phyloP scores from a whole-genome alignment of 768 basidiomycete species.

The Macrolepiota albuminosa region DNA sequence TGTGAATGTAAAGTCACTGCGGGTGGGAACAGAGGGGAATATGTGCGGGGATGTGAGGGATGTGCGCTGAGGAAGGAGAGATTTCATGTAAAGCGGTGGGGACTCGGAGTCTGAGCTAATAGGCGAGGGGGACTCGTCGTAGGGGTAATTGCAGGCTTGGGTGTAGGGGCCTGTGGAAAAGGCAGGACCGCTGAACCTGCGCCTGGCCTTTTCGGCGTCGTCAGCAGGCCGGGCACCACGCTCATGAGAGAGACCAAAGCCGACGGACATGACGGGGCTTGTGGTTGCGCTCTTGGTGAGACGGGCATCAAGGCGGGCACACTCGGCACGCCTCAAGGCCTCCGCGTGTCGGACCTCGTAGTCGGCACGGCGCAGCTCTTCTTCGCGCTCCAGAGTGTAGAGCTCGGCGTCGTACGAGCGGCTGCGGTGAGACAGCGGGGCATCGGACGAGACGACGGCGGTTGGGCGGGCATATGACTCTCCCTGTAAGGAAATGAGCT shows the following conservation, averaged over 20 bases:
- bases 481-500: constrained; percentile 23
- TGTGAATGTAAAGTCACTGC: constrained; percentile 41
- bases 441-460: constrained; percentile 40
- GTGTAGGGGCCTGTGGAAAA: constrained; percentile 27
- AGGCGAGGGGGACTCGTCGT: constrained; percentile 64
- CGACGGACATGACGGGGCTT: constrained; percentile 44
- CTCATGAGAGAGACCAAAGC: constrained; percentile 33
- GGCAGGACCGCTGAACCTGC: constrained; percentile 52
- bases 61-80: constrained; percentile 20
- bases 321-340: constrained; percentile 65
- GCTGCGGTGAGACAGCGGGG: constrained; percentile 35
- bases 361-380: constrained; percentile 80
- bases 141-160: constrained; percentile 36
- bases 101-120: constrained; percentile 63
- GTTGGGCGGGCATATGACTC: constrained; percentile 59
- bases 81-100: constrained; percentile 30
- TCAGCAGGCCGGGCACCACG: constrained; percentile 11
- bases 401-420: constrained; percentile 79
- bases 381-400: constrained; percentile 81
- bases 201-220: constrained; percentile 22
- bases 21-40: neutral
- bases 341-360: constrained; percentile 78
- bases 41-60: constrained; percentile 17
- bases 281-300: constrained; percentile 65
- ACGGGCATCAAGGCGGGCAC: constrained; percentile 40